Base-by-base conservation (phyloP, 495 filamentous ascomycete genomes). In the Podospora pseudocomata region DNA sequence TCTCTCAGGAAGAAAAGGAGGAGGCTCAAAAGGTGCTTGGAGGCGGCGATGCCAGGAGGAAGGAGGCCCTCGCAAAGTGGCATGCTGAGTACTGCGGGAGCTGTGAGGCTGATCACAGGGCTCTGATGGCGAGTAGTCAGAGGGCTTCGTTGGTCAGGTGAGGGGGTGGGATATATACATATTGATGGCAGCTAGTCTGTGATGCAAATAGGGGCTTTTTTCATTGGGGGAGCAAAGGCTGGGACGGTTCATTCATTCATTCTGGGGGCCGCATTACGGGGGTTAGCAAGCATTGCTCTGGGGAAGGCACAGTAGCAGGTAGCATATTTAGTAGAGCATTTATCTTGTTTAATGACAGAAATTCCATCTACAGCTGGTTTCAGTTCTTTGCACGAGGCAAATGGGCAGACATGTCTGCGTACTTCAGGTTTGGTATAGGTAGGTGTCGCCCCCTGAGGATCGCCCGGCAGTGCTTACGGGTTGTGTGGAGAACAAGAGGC, bases 11-110 rank as follows among this genome's bases (percentile, higher is more conserved):
- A 58, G 71, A 72, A 62, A 74, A 74, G 57, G 75, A 78, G 27
- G 54, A 77, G 44, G 65, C 39, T 63, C 65, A 70, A 65, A 61
- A 62, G 32, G 32, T 23, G 56, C 65, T n/a, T 63, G 68, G 26
- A 23, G 68, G 70, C 58, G 67, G 60, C 19, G 64, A 71, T 62
- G 60, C 70, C 32, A 74, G 66, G 28, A 84, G 82, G 67, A 77
- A 78, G 28, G 83, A 82, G 66, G 83, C 78, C 34, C 74, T 93
- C 28, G 81, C 79, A 78, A 73, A 81, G 57, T 93, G 89, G 89
- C 86, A 90, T 72, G 83, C 86, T 3, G 84, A 85, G 68, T 93
- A 93, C 76, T 94, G 91, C 76, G 84, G 85, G 34, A 93, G 91
- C 70, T 94, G 91, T 79, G 84, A 80, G 69, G 76, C 74, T 60